Evolutionary conservation across 169 alveolate species (phyloP), one percentile per base, ranked within the genome.

Genomic region (Eimeria zaria): DNA sequence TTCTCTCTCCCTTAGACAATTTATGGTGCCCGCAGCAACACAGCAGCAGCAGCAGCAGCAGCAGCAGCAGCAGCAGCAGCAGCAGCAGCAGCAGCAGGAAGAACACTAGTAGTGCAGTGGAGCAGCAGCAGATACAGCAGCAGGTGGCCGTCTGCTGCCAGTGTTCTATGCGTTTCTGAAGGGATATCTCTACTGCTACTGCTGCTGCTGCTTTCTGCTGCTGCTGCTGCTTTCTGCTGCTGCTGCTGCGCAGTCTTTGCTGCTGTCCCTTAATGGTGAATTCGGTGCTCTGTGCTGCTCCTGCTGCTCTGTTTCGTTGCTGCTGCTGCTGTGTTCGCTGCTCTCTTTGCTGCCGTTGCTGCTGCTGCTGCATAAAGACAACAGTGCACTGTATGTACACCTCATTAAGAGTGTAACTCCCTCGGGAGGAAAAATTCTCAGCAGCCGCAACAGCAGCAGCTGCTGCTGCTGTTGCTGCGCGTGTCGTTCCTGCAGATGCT

Each of bases 381-480:
- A 73, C n/a, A 73, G 39, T 39, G 58, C 33, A 36, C 16, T 73
- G 84, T 73, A 39, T 55, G 84, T 73, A 73, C 84, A 73, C 84
- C 84, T 27, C 84, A 73, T 24, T 39, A 39, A 11, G 58, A 36
- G 53, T 18, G 53, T 22, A 55, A 36, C 84, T 73, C 84, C 84
- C 84, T 73, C 84, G 53, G 39, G 84, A 73, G 84, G 80, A 73
- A 73, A 73, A 73, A 73, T 73, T 73, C 53, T 44, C 58, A 36
- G 84, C 84, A 36, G 53, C 84, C 33, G 84, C 48, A 41, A n/a
- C 84, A 1, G 84, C 84, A 73, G 58, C 84, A 73, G 84, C 58
- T 9, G 55, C n/a, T 14, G 83, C 83, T 64, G 74, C 74, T 58
- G 12, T 27, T 58, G 67, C 67, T 36, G 44, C 41, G 46, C 7